A percentile compares a stretch with the other conserved stretches of the same genome.
These are phyloP conservation scores for Penicillium cinerascens DNA, from an alignment of 495 filamentous ascomycete species.

Conservation along the genomic window DNA sequence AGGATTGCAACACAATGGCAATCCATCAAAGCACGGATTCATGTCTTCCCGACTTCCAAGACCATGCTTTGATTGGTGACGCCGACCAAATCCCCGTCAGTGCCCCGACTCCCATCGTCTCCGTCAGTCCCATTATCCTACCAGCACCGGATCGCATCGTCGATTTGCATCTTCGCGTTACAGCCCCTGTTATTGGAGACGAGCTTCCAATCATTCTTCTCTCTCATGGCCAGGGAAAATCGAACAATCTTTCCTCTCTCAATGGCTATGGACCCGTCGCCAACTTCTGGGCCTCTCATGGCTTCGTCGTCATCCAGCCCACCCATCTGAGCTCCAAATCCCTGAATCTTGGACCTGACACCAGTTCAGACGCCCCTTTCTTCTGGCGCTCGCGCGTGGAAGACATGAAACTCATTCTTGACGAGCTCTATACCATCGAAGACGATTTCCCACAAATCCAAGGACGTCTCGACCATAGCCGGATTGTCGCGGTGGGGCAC, in stretches of 20 bases:
- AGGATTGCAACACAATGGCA: not conserved
- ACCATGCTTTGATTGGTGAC: slow-evolving; percentile 37
- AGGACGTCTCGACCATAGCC: slow-evolving; percentile 31
- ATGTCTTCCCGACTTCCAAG: slow-evolving; percentile 4
- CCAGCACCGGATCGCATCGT: slow-evolving; percentile 10
- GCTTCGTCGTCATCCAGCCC: slow-evolving; percentile 46
- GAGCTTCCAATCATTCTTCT: slow-evolving; percentile 42
- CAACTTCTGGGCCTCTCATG: slow-evolving; percentile 46
- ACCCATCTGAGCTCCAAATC: slow-evolving; percentile 40
- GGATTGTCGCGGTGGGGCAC: slow-evolving; percentile 40
- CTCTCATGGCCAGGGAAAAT: slow-evolving; percentile 39
- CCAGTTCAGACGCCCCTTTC: slow-evolving; percentile 16
- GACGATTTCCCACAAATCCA: slow-evolving; percentile 27
- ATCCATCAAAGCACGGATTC: not conserved
- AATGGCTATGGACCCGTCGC: slow-evolving; percentile 42
- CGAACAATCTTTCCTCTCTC: slow-evolving; percentile 40
- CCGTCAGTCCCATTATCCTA: slow-evolving; percentile 35
- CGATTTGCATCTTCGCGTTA: slow-evolving; percentile 8
- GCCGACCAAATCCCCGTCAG: slow-evolving; percentile 35
- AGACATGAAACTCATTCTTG: slow-evolving; percentile 37
- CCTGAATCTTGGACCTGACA: slow-evolving; percentile 17
- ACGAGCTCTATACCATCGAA: slow-evolving; percentile 34
- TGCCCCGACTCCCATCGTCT: slow-evolving; percentile 29
- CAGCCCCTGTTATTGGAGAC: slow-evolving; percentile 21
- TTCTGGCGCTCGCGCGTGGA: slow-evolving; percentile 33